Conservation (phyloP, 139 green algal species). For the Nannochloris sp. region DNA sequence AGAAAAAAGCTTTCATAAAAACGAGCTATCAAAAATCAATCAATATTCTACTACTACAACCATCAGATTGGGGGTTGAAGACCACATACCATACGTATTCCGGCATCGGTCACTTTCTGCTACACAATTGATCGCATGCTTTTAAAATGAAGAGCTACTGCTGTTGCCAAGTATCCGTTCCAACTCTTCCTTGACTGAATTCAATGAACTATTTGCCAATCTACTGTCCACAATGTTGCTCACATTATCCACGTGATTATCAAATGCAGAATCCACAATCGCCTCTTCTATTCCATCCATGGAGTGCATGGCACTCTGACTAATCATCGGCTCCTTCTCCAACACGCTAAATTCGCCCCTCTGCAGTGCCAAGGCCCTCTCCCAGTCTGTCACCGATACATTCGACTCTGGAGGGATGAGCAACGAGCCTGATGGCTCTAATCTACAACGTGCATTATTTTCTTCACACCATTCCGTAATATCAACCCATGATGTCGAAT, state of each 20-base stretch:
- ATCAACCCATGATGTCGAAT: constrained; percentile 53
- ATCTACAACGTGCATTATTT: constrained; percentile 53
- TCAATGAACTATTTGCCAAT: constrained; percentile 18
- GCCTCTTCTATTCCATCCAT: constrained; percentile 6
- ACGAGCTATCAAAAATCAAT: too few relatives aligned
- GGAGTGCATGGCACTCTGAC: not conserved
- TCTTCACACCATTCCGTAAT: constrained; percentile 68
- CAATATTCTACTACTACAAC: too few relatives aligned
- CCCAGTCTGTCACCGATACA: constrained; percentile 73
- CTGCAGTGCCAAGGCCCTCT: constrained; percentile 56
- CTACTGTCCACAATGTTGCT: not conserved
- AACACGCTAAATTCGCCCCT: constrained; percentile 35
- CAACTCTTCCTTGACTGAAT: constrained; percentile 28
- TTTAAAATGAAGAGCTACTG: not conserved
- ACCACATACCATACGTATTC: too few relatives aligned
- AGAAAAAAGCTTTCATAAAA: too few relatives aligned
- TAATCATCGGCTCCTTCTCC: constrained; percentile 20
- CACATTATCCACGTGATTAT: not conserved
- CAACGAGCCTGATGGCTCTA: constrained; percentile 58
- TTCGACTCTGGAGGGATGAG: constrained; percentile 76
- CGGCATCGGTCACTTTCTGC: too few relatives aligned
- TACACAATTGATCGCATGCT: too few relatives aligned
- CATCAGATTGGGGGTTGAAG: too few relatives aligned
- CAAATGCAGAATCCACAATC: constrained; percentile 1
- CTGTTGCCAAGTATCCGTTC: constrained; percentile 36